Conservation (phyloP, 1,139 yeast genomes). For the Hemisphaericaspora xylofermentans region DNA sequence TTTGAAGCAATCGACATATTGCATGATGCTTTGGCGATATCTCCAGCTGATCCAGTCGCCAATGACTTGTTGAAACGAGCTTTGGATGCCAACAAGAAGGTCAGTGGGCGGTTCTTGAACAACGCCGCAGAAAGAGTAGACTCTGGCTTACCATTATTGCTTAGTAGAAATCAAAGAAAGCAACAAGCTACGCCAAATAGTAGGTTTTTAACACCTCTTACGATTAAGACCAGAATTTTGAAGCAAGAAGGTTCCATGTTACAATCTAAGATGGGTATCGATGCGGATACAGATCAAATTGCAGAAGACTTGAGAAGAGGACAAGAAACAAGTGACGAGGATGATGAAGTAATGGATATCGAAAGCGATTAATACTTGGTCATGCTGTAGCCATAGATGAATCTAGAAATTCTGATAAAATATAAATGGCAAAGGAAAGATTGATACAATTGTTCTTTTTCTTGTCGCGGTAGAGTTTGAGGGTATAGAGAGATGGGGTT, state of each 20-base stretch:
- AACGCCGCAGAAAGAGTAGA: conserved; percentile 3
- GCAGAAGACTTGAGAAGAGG: conserved; percentile 51
- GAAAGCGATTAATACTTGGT: conserved; percentile 46
- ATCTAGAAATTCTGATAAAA: too few relatives aligned
- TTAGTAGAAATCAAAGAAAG: background rate
- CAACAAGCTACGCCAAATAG: conserved; percentile 11
- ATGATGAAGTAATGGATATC: conserved; percentile 61
- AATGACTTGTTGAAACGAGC: conserved; percentile 80
- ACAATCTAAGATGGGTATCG: conserved; percentile 1
- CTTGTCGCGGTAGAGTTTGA: too few relatives aligned
- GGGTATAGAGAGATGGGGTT: too few relatives aligned
- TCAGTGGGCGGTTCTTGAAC: conserved; percentile 11
- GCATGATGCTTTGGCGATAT: conserved; percentile 78
- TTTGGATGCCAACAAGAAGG: conserved; percentile 57
- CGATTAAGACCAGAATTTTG: conserved; percentile 15
- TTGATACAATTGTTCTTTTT: too few relatives aligned
- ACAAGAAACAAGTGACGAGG: conserved; percentile 58
- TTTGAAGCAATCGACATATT: conserved; percentile 71
- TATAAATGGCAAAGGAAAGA: too few relatives aligned
- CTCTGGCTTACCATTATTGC: background rate
- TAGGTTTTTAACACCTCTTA: conserved; percentile 22
- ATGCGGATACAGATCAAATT: conserved; percentile 28
- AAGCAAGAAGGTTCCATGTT: background rate
- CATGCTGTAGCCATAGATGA: too few relatives aligned
- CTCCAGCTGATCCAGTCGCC: conserved; percentile 84